Base-by-base conservation (phyloP, 73 alveolate species). In the Blepharisma japonicum region DNA sequence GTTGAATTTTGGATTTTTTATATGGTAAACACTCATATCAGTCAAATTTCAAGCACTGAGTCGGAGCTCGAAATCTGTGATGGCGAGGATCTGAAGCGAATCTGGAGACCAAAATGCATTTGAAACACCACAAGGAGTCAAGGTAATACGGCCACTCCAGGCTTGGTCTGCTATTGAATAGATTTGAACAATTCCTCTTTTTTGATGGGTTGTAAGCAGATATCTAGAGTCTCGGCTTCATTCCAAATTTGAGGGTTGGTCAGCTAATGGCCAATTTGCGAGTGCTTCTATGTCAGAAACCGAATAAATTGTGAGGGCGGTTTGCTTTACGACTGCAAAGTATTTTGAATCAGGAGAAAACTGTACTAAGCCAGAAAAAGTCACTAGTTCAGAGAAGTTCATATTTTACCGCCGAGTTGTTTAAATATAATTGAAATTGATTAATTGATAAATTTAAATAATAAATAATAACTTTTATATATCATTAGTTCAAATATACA, bases 91-190 rank as follows among this genome's bases (percentile, higher is more conserved):
- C 79, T 94, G 88, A 54, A 97, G 78, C 25, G 98, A 93, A 74
- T 93, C 98, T n/a, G 98, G 98, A 46, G 97, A 91, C 98, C 98
- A 95, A 70, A 79, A 55, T 21, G 92, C 94, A 77, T 81, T 83
- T 18, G 86, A 81, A 14, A 95, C 81, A 7, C 99, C 97, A 84
- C 91, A 77, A 71, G 85, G 89, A 78, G 86, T 72, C 51, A 84
- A 94, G 55, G 82, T 91, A 55, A 90, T 86, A 38, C 87, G 77
- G 77, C 94, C 87, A 25, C 78, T 80, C 92, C 94, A 88, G 56
- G 88, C 92, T 20, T 90, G 92, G 56, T 93, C 92, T 48, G 86
- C 82, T 38, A 91, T 51, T 39, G 92, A 81, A 66, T 90, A 84
- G 21, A 93, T 83, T 68, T 92, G 91, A 20, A 91, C 90, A n/a